phyloP scores from a whole-genome alignment of 306 rosid genomes.

The Astragalus glycyphyllos region DNA sequence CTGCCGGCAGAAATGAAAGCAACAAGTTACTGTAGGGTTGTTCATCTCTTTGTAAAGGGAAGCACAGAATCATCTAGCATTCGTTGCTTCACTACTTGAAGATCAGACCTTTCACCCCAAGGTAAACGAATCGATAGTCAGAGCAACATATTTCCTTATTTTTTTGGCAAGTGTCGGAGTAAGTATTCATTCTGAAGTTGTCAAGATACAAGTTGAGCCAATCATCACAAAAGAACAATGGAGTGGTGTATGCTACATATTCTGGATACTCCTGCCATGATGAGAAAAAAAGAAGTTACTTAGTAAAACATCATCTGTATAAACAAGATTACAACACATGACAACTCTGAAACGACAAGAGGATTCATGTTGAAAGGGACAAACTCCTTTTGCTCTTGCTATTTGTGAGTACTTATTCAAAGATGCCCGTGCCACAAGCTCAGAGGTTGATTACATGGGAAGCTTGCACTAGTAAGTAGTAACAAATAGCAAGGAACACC shows the following conservation, averaged over 20 bases:
- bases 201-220: slow-evolving; percentile 96
- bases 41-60: slow-evolving; percentile 36
- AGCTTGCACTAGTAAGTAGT: slow-evolving; percentile 2
- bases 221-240: slow-evolving; percentile 79
- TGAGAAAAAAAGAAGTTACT: slow-evolving; percentile 40
- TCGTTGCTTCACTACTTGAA: slow-evolving; percentile 1
- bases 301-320: slow-evolving; percentile 26
- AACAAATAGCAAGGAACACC: slow-evolving; percentile 17
- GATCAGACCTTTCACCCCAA: slow-evolving; percentile 84
- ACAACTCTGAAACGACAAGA: not conserved
- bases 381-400: slow-evolving; percentile 1
- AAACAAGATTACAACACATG: slow-evolving; percentile 34
- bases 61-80: slow-evolving; percentile 11
- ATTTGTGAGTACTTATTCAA: slow-evolving; percentile 1
- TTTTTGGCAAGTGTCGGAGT: slow-evolving; percentile 59
- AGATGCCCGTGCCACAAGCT: slow-evolving; percentile 13
- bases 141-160: slow-evolving; percentile 81
- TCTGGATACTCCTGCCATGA: slow-evolving; percentile 82
- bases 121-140: slow-evolving; percentile 92
- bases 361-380: slow-evolving; percentile 1
- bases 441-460: not conserved
- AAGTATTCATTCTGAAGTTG: slow-evolving; percentile 67
- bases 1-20: slow-evolving; percentile 56
- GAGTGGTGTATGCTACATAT: slow-evolving; percentile 79
- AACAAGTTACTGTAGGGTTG: slow-evolving; percentile 30